A percentile compares a stretch with the other conserved stretches of the same genome.
These are phyloP conservation scores for Didymella arachidicola DNA, from an alignment of 2,329 filamentous ascomycete species.

Conservation along the genomic window DNA sequence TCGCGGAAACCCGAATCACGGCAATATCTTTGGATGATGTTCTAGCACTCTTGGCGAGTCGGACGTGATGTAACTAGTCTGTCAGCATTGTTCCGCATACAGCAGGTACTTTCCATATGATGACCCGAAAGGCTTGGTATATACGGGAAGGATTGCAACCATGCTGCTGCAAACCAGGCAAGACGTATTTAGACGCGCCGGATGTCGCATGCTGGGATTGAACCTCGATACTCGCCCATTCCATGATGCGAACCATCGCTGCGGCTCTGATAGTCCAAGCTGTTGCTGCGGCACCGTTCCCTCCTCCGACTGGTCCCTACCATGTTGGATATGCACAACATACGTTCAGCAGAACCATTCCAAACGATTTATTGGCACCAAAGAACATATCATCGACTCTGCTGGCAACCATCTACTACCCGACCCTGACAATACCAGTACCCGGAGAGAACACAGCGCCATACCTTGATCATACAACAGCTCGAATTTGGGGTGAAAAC, in stretches of 20 bases:
- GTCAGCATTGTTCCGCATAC: background rate
- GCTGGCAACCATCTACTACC: slow-evolving; percentile 37
- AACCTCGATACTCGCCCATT: background rate
- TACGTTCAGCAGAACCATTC: slow-evolving; percentile 36
- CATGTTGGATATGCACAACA: slow-evolving; percentile 35
- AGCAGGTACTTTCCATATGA: background rate
- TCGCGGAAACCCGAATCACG: background rate
- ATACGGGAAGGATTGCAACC: background rate
- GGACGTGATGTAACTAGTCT: background rate
- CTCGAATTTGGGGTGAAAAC: slow-evolving; percentile 25
- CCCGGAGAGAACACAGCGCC: slow-evolving; percentile 25
- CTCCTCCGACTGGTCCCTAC: slow-evolving; percentile 32
- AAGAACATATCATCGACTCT: slow-evolving; percentile 23
- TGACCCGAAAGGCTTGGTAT: background rate
- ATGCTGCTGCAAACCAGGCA: background rate
- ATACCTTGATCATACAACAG: slow-evolving; percentile 35
- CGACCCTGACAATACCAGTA: slow-evolving; percentile 25
- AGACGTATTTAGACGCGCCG: background rate
- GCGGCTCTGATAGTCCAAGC: slow-evolving; percentile 1
- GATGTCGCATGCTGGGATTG: background rate
- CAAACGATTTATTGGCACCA: slow-evolving; percentile 31
- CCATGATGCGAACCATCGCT: slow-evolving; percentile 1
- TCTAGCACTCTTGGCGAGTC: background rate
- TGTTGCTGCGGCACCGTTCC: slow-evolving; percentile 9
- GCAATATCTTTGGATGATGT: too few relatives aligned